Evolutionary conservation across 306 rosid genomes (phyloP).

Genomic region (Mimosa bimucronata): DNA sequence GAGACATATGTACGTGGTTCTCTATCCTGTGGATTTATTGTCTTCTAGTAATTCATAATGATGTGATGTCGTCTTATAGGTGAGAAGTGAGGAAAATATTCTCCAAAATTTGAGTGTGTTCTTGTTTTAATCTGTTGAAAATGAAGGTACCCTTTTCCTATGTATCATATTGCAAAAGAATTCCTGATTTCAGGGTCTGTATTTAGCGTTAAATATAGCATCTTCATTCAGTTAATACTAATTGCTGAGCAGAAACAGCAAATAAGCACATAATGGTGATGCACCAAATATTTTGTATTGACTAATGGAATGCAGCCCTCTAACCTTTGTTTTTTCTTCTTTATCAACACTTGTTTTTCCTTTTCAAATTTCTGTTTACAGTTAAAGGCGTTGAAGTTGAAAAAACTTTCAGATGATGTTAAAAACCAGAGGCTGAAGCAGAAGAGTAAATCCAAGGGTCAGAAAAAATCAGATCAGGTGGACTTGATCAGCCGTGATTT

Average conservation of each 20-base stretch:
- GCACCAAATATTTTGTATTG: slow-evolving; percentile 18
- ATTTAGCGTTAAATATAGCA: neutral
- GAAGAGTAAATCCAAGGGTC: slow-evolving; percentile 51
- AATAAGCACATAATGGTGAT: slow-evolving; percentile 4
- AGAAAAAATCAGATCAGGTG: slow-evolving; percentile 45
- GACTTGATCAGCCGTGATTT: slow-evolving; percentile 40
- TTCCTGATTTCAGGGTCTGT: slow-evolving; percentile 18
- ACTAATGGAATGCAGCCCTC: slow-evolving; percentile 16
- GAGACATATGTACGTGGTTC: neutral
- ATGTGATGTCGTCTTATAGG: neutral
- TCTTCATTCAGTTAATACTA: neutral
- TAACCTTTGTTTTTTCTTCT: neutral
- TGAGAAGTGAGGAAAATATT: neutral
- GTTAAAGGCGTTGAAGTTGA: slow-evolving; percentile 76
- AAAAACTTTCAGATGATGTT: slow-evolving; percentile 68
- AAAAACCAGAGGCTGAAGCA: slow-evolving; percentile 72
- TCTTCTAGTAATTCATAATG: neutral
- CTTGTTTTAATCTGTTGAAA: neutral
- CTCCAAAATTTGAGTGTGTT: neutral
- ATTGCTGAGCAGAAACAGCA: slow-evolving; percentile 12
- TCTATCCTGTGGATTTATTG: neutral
- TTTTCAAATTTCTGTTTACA: slow-evolving; percentile 31
- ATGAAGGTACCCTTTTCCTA: slow-evolving; percentile 4
- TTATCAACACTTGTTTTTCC: neutral
- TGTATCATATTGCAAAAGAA: neutral